These are phyloP conservation scores for Pichia terricola DNA, from an alignment of 1,139 yeast species.

Conservation along the genomic window DNA sequence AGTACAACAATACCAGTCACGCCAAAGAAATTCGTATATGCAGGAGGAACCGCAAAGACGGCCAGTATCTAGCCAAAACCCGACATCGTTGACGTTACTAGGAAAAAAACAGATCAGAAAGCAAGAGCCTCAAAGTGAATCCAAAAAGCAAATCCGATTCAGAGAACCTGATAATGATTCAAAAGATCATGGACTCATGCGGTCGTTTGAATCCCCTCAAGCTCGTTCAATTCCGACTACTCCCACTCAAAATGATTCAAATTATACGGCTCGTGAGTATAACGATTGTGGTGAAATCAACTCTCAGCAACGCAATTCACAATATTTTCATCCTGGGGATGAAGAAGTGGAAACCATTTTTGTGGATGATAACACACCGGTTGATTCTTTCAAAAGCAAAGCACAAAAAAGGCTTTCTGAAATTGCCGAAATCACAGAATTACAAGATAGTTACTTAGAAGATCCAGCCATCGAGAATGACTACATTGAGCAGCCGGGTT, in stretches of 20 bases:
- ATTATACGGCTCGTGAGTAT: not conserved
- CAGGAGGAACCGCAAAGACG: not conserved
- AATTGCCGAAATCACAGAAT: slow-evolving; percentile 18
- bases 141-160: not conserved
- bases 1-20: not conserved
- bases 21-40: not conserved
- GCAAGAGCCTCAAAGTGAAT: not conserved
- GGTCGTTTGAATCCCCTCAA: too few relatives aligned
- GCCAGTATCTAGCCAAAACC: not conserved
- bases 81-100: too few relatives aligned
- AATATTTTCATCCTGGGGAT: not conserved
- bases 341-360: slow-evolving; percentile 2
- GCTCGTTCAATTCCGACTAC: too few relatives aligned
- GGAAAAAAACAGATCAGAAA: not conserved
- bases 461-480: not conserved
- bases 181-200: not conserved
- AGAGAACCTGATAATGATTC: not conserved
- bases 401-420: slow-evolving; percentile 11
- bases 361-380: slow-evolving; percentile 3
- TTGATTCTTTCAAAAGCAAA: slow-evolving; percentile 3
- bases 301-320: not conserved
- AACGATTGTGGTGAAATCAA: not conserved
- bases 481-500: slow-evolving; percentile 5
- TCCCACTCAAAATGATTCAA: not conserved
- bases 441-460: slow-evolving; percentile 14